Percentiles rank a stretch among this genome's conserved stretches.
Conservation (phyloP, 2,329 filamentous ascomycete genomes). For the Emericellopsis atlantica region DNA sequence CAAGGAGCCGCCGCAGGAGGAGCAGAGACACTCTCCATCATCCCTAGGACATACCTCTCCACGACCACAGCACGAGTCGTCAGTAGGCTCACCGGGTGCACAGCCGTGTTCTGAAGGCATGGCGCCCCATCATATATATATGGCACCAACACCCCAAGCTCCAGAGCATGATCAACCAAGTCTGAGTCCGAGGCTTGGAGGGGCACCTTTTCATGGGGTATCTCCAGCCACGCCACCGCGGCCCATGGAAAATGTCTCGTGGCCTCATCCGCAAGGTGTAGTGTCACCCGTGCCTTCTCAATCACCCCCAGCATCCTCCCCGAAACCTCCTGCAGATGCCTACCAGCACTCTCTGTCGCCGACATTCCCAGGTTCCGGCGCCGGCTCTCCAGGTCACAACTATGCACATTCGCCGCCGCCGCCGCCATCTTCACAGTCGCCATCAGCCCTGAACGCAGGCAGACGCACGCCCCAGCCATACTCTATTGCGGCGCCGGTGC, state of each 20-base stretch:
- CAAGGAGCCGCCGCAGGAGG: background rate
- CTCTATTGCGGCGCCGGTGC: too few species aligned
- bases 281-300: background rate
- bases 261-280: conserved; percentile 1
- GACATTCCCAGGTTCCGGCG: background rate
- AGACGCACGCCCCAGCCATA: too few species aligned
- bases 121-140: conserved; percentile 11
- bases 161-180: background rate
- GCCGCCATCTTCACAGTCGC: background rate
- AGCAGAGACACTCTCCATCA: background rate
- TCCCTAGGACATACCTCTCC: too few species aligned
- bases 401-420: background rate
- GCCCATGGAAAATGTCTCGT: background rate
- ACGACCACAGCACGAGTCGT: background rate
- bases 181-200: background rate
- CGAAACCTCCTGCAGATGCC: background rate
- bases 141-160: background rate
- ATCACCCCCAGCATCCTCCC: background rate
- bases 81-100: conserved; percentile 1
- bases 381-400: background rate
- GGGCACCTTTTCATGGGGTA: too few species aligned
- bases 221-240: too few species aligned
- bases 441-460: background rate
- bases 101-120: conserved; percentile 5
- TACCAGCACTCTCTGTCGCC: background rate